Conservation (phyloP, 2,329 filamentous ascomycete genomes). For the Cladophialophora yegresii region DNA sequence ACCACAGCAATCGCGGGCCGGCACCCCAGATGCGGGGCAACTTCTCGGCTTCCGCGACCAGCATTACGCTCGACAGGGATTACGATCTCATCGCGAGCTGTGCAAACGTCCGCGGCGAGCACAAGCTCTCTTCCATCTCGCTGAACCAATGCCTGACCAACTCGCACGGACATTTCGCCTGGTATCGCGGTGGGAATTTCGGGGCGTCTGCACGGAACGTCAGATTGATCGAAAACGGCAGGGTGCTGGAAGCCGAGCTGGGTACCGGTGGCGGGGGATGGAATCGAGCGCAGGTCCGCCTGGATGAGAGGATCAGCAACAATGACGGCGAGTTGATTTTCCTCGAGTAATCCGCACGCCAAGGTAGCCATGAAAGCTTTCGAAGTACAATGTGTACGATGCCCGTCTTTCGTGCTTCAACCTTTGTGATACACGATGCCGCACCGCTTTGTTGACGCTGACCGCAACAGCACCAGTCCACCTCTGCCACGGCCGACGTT, state of each 20-base stretch:
- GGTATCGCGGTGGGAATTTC: conserved; percentile 45
- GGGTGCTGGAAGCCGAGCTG: conserved; percentile 34
- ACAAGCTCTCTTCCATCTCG: conserved; percentile 41
- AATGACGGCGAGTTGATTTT: conserved; percentile 42
- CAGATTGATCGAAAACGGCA: conserved; percentile 29
- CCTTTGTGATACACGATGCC: neutral
- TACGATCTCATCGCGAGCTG: conserved; percentile 45
- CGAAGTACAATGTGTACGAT: neutral
- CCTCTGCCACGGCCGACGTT: neutral
- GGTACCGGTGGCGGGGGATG: conserved; percentile 32
- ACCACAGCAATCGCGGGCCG: conserved; percentile 12
- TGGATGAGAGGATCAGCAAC: conserved; percentile 47
- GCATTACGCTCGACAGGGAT: conserved; percentile 42
- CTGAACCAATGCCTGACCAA: conserved; percentile 46
- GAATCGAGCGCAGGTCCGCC: conserved; percentile 37
- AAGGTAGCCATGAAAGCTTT: neutral
- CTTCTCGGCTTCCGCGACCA: conserved; percentile 42
- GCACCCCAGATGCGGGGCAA: conserved; percentile 40
- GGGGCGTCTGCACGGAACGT: conserved; percentile 39
- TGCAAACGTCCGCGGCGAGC: conserved; percentile 39
- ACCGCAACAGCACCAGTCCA: neutral
- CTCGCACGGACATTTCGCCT: conserved; percentile 42
- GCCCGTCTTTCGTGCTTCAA: neutral
- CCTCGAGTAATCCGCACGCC: conserved; percentile 18
- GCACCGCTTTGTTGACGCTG: neutral